Percentiles rank a stretch among this genome's conserved stretches.
These are phyloP conservation scores for Corchorus capsularis DNA, from an alignment of 345 rosid species.

Conservation along the genomic window DNA sequence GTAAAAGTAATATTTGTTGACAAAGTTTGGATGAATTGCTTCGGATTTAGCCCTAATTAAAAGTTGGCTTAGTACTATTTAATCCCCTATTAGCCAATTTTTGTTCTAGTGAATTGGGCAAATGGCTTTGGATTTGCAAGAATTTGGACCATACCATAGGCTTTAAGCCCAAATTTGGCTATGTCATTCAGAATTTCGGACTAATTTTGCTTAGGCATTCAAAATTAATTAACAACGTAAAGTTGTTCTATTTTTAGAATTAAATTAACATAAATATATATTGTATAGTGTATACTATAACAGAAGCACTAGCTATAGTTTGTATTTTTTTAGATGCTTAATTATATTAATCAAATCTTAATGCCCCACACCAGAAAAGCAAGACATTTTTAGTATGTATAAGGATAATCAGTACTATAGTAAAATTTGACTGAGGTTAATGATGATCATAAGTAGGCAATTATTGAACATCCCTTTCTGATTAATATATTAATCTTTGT, in stretches of 20 bases:
- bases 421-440: not conserved
- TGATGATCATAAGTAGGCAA: not conserved
- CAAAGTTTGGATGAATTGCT: too few relatives aligned
- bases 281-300: not conserved
- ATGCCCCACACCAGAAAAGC: not conserved
- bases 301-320: not conserved
- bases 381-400: not conserved
- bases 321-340: not conserved
- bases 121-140: too few relatives aligned
- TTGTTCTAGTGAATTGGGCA: too few relatives aligned
- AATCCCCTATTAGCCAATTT: too few relatives aligned
- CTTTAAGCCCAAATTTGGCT: too few relatives aligned
- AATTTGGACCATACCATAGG: too few relatives aligned
- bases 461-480: constrained; percentile 14
- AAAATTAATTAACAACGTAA: not conserved
- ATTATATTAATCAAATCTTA: not conserved
- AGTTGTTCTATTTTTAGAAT: not conserved
- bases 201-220: too few relatives aligned
- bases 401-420: not conserved
- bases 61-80: too few relatives aligned
- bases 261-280: not conserved
- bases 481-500: not conserved
- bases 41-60: too few relatives aligned
- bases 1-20: too few relatives aligned
- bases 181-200: too few relatives aligned